Evolutionary conservation across 1,139 yeast genomes (phyloP).

Genomic region (Eremothecium coryli): DNA sequence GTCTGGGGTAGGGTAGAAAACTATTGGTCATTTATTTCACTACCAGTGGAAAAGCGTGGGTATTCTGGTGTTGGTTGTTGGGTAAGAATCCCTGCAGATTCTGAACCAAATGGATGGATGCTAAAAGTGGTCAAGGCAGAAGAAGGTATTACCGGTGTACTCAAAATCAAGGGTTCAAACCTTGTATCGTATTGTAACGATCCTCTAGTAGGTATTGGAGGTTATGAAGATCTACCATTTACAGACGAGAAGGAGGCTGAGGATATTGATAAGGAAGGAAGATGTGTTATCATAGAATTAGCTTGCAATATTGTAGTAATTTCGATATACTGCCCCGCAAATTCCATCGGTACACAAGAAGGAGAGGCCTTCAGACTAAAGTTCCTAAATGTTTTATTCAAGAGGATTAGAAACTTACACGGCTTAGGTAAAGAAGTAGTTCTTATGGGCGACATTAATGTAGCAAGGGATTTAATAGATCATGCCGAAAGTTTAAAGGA

Average conservation of each 20-base stretch:
- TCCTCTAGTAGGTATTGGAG: constrained; percentile 48
- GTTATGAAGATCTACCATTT: constrained; percentile 43
- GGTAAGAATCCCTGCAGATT: constrained; percentile 42
- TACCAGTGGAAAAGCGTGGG: constrained; percentile 63
- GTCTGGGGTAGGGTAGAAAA: constrained; percentile 50
- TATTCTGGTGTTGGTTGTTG: constrained; percentile 90
- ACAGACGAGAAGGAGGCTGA: constrained; percentile 35
- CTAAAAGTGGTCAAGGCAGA: constrained; percentile 64
- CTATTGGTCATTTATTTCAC: constrained; percentile 56
- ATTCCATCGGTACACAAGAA: constrained; percentile 60
- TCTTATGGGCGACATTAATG: constrained; percentile 82
- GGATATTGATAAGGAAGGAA: constrained; percentile 70
- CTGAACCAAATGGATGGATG: constrained; percentile 36
- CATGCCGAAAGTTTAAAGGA: constrained; percentile 60
- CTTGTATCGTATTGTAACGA: constrained; percentile 20
- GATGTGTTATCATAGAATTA: constrained; percentile 68
- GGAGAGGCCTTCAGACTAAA: constrained; percentile 54
- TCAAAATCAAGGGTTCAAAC: constrained; percentile 30
- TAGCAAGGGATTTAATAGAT: constrained; percentile 70
- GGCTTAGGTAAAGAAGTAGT: constrained; percentile 55
- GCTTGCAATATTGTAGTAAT: constrained; percentile 55
- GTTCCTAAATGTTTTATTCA: constrained; percentile 50
- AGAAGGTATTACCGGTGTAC: constrained; percentile 79
- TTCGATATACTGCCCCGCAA: constrained; percentile 88
- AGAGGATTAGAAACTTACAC: constrained; percentile 48